Evolutionary conservation across 129 eudicot species (phyloP).

Genomic region (sunflower (Helianthus annuus)): HanXRQr2.0-SUNRISE NC_035436.2:188172995-188173494

Average conservation of each 20-base stretch:
- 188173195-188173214: slow-evolving; percentile 23
- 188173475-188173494: too few species aligned
- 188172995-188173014: background rate
- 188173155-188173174: slow-evolving; percentile 8
- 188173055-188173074: background rate
- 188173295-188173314: slow-evolving; percentile 19
- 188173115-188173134: slow-evolving; percentile 7
- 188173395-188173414: background rate
- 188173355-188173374: background rate
- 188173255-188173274: slow-evolving; percentile 6
- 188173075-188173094: background rate
- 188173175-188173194: slow-evolving; percentile 11
- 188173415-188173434: background rate
- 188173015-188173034: background rate
- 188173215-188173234: slow-evolving; percentile 37
- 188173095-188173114: background rate
- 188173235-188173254: slow-evolving; percentile 17
- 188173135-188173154: slow-evolving; percentile 19
- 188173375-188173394: slow-evolving; percentile 2
- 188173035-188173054: background rate
- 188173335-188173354: slow-evolving; percentile 15
- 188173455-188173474: background rate
- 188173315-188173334: background rate
- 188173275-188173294: background rate
- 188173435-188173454: background rate